phyloP scores from a whole-genome alignment of 2,329 filamentous ascomycete species.

The Microascus cirrosus region DNA sequence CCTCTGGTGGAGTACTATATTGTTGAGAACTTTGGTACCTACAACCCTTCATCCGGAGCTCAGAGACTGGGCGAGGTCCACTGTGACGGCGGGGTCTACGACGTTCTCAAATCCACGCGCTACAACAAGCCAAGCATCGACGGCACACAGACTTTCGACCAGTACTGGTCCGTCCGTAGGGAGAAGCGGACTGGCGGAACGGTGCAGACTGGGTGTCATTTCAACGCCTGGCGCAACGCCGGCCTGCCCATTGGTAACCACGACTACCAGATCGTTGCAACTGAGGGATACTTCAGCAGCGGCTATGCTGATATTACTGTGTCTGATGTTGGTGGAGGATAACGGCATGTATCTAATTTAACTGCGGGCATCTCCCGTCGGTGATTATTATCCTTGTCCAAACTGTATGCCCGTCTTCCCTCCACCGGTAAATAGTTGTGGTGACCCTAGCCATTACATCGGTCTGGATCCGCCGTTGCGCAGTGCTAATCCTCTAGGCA shows the following conservation, averaged over 20 bases:
- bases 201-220: slow-evolving; percentile 36
- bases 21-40: slow-evolving; percentile 23
- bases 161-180: slow-evolving; percentile 40
- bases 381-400: too few species aligned
- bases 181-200: slow-evolving; percentile 37
- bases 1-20: slow-evolving; percentile 26
- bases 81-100: slow-evolving; percentile 23
- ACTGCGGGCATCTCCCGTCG: too few species aligned
- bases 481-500: too few species aligned
- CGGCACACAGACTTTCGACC: slow-evolving; percentile 37
- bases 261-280: slow-evolving; percentile 45
- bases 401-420: too few species aligned
- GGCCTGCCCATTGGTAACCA: slow-evolving; percentile 35
- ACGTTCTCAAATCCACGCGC: slow-evolving; percentile 22
- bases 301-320: too few species aligned
- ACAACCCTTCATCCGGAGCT: slow-evolving; percentile 21
- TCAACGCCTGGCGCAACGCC: slow-evolving; percentile 36
- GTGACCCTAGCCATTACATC: too few species aligned
- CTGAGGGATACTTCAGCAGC: slow-evolving; percentile 46
- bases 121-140: slow-evolving; percentile 33
- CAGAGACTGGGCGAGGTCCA: slow-evolving; percentile 21
- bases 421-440: too few species aligned
- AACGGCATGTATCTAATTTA: too few species aligned
- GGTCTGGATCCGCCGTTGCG: too few species aligned
- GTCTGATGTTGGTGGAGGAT: too few species aligned